These are phyloP conservation scores for Cladosporium oxysporum DNA, from an alignment of 2,329 filamentous ascomycete genomes.

Conservation along the genomic window DNA sequence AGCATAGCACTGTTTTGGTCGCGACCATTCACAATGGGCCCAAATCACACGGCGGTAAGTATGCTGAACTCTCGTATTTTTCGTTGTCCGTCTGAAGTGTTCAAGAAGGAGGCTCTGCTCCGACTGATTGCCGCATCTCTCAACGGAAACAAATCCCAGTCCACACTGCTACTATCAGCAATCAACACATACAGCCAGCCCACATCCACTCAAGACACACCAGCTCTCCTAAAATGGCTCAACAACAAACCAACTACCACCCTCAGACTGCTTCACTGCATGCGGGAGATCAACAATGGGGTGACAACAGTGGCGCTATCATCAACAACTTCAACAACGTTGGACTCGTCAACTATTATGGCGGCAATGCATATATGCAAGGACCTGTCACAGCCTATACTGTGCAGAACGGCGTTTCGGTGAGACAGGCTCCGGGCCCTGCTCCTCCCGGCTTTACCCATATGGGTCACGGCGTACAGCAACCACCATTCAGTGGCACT, in stretches of 20 bases:
- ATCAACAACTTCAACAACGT: too few species aligned
- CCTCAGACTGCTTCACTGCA: neutral
- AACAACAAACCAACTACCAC: neutral
- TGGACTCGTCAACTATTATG: too few species aligned
- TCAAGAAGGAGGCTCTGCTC: neutral
- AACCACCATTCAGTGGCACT: neutral
- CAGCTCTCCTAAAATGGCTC: neutral
- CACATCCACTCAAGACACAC: neutral
- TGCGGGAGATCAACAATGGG: neutral
- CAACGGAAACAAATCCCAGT: neutral
- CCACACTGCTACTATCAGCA: neutral
- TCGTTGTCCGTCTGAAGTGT: neutral
- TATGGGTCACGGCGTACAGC: neutral
- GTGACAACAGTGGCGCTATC: neutral
- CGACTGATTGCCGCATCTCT: neutral
- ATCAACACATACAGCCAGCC: neutral
- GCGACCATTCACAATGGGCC: slow-evolving; percentile 1
- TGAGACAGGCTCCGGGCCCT: neutral
- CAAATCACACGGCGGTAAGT: neutral
- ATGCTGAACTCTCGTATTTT: neutral
- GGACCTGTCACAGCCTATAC: neutral
- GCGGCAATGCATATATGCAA: neutral
- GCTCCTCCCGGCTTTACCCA: neutral
- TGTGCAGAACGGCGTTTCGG: neutral
- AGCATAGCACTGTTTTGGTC: neutral